These are phyloP conservation scores for Cucurbita maxima DNA, from an alignment of 306 rosid genomes.

Conservation along the genomic window DNA sequence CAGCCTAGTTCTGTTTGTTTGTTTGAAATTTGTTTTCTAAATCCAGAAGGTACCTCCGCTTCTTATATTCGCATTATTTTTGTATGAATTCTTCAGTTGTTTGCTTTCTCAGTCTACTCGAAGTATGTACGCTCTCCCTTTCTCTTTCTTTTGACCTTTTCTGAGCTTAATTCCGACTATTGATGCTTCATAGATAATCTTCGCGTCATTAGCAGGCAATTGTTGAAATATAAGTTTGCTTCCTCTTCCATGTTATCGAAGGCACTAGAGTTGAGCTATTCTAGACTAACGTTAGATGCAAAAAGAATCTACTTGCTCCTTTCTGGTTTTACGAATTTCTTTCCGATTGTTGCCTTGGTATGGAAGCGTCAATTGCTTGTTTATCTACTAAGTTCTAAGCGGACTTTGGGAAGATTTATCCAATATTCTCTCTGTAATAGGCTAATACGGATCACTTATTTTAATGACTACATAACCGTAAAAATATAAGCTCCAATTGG, in stretches of 20 bases:
- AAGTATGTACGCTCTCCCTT: not conserved
- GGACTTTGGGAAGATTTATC: not conserved
- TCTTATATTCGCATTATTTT: not conserved
- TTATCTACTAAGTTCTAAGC: not conserved
- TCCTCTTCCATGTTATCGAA: not conserved
- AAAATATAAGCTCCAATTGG: not conserved
- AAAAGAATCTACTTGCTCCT: not conserved
- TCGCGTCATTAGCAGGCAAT: not conserved
- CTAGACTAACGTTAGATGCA: not conserved
- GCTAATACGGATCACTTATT: not conserved
- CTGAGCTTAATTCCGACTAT: not conserved
- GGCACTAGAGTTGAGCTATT: not conserved
- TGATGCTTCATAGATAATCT: not conserved
- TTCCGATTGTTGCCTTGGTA: not conserved
- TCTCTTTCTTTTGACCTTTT: not conserved
- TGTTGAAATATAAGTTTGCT: not conserved
- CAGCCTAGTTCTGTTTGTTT: not conserved
- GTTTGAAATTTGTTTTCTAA: conserved; percentile 15
- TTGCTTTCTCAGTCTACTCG: not conserved
- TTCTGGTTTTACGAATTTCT: not conserved
- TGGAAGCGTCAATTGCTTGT: not conserved
- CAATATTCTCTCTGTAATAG: not conserved
- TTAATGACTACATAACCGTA: no score
- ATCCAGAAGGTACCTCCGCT: conserved; percentile 6
- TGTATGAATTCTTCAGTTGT: not conserved